Evolutionary conservation across 345 rosid genomes (phyloP).

Genomic region (Brassica juncea): DNA sequence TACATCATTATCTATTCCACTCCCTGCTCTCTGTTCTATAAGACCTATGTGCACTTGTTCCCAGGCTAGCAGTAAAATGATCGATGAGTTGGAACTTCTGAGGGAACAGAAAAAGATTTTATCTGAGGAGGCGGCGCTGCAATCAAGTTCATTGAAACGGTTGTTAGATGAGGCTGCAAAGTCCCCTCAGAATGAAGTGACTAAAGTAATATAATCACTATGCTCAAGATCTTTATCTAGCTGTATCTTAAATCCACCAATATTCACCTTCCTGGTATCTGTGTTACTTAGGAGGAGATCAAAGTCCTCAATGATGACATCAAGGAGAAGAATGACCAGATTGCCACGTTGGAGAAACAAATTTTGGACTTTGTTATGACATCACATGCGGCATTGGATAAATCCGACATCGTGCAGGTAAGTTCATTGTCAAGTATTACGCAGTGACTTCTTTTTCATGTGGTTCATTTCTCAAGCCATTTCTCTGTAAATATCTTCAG

Average conservation of each 20-base stretch:
- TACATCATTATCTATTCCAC: neutral
- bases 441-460: neutral
- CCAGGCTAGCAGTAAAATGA: constrained; percentile 73
- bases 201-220: constrained; percentile 50
- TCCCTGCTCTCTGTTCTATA: constrained; percentile 18
- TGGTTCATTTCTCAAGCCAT: constrained; percentile 28
- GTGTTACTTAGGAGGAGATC: constrained; percentile 66
- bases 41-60: constrained; percentile 31
- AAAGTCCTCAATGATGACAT: constrained; percentile 69
- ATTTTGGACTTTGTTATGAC: constrained; percentile 62
- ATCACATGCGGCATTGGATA: constrained; percentile 62
- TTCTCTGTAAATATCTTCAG: constrained; percentile 56
- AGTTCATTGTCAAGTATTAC: constrained; percentile 30
- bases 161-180: constrained; percentile 76
- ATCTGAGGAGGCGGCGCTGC: constrained; percentile 81
- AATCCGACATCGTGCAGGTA: constrained; percentile 67
- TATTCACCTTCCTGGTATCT: constrained; percentile 31
- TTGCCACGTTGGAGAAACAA: constrained; percentile 75
- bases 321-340: constrained; percentile 72
- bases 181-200: constrained; percentile 64
- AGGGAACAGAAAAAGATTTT: constrained; percentile 93
- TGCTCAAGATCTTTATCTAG: constrained; percentile 16
- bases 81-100: constrained; percentile 81
- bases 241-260: constrained; percentile 14
- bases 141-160: constrained; percentile 84